These are phyloP conservation scores for Senna siamea DNA, from an alignment of 306 rosid species.

Conservation along the genomic window DNA sequence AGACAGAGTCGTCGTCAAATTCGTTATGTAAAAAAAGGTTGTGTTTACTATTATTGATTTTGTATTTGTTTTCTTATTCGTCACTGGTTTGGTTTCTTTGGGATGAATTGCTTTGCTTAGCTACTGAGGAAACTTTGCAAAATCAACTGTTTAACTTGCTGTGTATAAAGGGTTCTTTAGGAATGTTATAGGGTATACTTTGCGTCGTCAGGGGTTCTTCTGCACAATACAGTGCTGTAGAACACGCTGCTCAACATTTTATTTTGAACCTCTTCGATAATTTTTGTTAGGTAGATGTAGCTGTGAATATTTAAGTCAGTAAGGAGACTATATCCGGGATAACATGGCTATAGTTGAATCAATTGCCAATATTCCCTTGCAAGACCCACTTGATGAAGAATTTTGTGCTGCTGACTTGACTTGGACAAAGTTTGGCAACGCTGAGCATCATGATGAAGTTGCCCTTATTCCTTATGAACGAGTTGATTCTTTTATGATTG, in stretches of 20 bases:
- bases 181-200: constrained; percentile 33
- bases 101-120: constrained; percentile 13
- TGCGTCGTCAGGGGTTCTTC: constrained; percentile 23
- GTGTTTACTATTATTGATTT: not conserved
- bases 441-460: constrained; percentile 79
- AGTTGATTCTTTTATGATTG: constrained; percentile 85
- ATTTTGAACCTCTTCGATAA: not conserved
- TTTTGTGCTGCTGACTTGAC: constrained; percentile 77
- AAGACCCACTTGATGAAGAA: constrained; percentile 87
- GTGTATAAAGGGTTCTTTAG: constrained; percentile 31
- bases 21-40: not conserved
- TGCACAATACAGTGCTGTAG: not conserved
- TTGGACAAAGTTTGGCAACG: constrained; percentile 85
- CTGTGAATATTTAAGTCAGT: constrained; percentile 1
- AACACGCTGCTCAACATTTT: not conserved
- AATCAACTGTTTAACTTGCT: constrained; percentile 20
- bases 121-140: not conserved
- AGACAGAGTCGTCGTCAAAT: not conserved
- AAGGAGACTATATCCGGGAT: not conserved
- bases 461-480: constrained; percentile 89
- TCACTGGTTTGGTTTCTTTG: not conserved
- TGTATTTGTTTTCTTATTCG: not conserved
- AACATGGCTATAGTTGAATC: constrained; percentile 79
- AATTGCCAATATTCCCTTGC: constrained; percentile 64
- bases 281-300: constrained; percentile 28